A percentile compares a stretch with the other conserved stretches of the same genome.
These are phyloP conservation scores for Berberis thunbergii DNA, from an alignment of 164 flowering plant species.

Conservation along the genomic window DNA sequence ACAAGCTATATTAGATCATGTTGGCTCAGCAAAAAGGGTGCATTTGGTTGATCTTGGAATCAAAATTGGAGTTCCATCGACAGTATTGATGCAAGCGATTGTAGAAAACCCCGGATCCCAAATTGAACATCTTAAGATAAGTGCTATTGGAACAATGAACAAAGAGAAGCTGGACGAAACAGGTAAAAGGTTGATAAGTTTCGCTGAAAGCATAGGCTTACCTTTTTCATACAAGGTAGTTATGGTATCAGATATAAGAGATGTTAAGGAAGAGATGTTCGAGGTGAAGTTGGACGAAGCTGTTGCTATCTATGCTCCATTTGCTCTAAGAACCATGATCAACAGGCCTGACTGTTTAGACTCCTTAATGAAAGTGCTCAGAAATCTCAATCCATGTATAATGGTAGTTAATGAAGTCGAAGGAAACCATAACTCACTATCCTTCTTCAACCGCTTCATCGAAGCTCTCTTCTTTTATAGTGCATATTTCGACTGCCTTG, in stretches of 20 bases:
- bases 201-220: conserved; percentile 26
- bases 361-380: no score
- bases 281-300: conserved; percentile 29
- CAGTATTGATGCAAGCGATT: conserved; percentile 51
- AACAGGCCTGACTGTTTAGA: no score
- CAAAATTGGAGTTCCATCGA: conserved; percentile 31
- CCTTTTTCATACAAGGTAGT: conserved; percentile 26
- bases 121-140: conserved; percentile 41
- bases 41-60: conserved; percentile 44
- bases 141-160: conserved; percentile 22
- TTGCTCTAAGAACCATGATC: neutral
- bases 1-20: conserved; percentile 37
- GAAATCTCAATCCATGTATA: no score
- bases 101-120: conserved; percentile 12
- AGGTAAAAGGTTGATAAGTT: conserved; percentile 13
- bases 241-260: conserved; percentile 23
- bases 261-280: conserved; percentile 27
- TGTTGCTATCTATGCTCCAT: conserved; percentile 22
- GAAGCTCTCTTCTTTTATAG: conserved; percentile 47
- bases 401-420: no score
- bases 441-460: no score
- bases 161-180: conserved; percentile 2
- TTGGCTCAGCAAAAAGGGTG: conserved; percentile 28
- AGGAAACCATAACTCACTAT: no score
- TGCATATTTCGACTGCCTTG: conserved; percentile 26